Conservation (phyloP, 768 basidiomycete genomes). For the Mycena alexandri region DNA sequence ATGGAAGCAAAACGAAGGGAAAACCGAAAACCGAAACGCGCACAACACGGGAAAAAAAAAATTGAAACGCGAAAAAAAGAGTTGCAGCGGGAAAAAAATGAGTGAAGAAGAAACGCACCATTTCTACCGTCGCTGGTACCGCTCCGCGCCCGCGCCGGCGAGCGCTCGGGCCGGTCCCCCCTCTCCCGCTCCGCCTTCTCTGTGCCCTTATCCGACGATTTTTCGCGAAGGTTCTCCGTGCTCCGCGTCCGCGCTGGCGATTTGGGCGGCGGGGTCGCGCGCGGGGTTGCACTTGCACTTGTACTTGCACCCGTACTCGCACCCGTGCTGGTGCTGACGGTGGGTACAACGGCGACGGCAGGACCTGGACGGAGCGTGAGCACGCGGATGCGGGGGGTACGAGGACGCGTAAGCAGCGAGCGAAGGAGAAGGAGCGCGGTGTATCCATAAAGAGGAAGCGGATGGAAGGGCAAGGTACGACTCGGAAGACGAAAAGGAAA, state of each 20-base stretch:
- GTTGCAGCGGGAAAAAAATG: background rate
- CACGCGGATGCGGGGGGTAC: slow-evolving; percentile 8
- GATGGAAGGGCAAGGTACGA: too few relatives aligned
- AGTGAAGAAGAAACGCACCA: slow-evolving; percentile 1
- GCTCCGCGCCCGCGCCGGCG: too few relatives aligned
- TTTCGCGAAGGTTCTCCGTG: too few relatives aligned
- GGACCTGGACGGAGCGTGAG: slow-evolving; percentile 13
- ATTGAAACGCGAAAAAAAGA: slow-evolving; percentile 2
- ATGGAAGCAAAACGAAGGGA: too few relatives aligned
- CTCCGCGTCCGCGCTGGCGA: background rate
- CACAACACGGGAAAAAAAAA: too few relatives aligned
- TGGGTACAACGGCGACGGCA: too few relatives aligned
- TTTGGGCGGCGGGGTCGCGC: slow-evolving; percentile 1
- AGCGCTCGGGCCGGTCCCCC: too few relatives aligned
- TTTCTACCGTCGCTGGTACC: background rate
- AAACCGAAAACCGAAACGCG: too few relatives aligned
- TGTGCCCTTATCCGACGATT: too few relatives aligned
- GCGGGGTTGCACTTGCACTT: background rate
- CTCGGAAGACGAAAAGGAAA: background rate
- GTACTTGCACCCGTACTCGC: background rate
- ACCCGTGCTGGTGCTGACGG: background rate
- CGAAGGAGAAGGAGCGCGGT: background rate
- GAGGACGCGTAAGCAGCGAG: background rate
- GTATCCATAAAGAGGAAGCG: background rate
- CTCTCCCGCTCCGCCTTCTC: too few relatives aligned